Evolutionary conservation across 345 rosid genomes (phyloP).

Genomic region (Ceriops zippeliana): DNA sequence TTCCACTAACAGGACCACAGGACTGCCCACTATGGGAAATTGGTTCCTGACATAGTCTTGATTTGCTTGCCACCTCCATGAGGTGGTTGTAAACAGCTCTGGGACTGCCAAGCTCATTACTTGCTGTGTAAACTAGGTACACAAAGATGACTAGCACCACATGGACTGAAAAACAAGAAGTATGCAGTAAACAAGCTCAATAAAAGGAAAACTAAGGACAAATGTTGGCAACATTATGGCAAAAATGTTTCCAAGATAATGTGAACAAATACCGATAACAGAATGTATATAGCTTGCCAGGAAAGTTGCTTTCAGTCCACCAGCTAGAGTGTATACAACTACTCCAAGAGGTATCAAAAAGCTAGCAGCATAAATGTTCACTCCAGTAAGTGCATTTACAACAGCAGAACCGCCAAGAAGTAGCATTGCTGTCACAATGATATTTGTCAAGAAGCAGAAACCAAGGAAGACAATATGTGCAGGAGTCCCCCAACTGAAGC

Average conservation of each 20-base stretch:
- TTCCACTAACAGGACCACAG: constrained; percentile 79
- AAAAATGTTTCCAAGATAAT: not conserved
- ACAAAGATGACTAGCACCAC: constrained; percentile 72
- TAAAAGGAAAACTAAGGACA: not conserved
- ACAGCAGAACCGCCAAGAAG: constrained; percentile 93
- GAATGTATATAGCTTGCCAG: constrained; percentile 95
- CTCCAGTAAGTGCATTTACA: constrained; percentile 88
- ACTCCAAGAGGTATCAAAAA: constrained; percentile 95
- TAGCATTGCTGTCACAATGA: constrained; percentile 86
- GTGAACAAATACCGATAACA: constrained; percentile 50
- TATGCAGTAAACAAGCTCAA: not conserved
- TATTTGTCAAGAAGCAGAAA: constrained; percentile 78
- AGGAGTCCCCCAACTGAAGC: constrained; percentile 76
- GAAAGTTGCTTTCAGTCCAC: constrained; percentile 93
- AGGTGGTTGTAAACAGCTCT: constrained; percentile 49
- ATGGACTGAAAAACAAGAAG: constrained; percentile 53
- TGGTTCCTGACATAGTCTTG: constrained; percentile 69
- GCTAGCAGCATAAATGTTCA: constrained; percentile 83
- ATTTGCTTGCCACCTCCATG: constrained; percentile 50
- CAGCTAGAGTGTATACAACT: constrained; percentile 78
- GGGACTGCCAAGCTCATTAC: constrained; percentile 82
- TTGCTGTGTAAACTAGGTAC: constrained; percentile 78
- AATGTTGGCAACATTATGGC: not conserved
- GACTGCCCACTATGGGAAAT: constrained; percentile 66
- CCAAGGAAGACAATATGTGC: constrained; percentile 79